Evolutionary conservation across 2,329 filamentous ascomycete species (phyloP).

Genomic region (Aspergillus transmontanensis): DNA sequence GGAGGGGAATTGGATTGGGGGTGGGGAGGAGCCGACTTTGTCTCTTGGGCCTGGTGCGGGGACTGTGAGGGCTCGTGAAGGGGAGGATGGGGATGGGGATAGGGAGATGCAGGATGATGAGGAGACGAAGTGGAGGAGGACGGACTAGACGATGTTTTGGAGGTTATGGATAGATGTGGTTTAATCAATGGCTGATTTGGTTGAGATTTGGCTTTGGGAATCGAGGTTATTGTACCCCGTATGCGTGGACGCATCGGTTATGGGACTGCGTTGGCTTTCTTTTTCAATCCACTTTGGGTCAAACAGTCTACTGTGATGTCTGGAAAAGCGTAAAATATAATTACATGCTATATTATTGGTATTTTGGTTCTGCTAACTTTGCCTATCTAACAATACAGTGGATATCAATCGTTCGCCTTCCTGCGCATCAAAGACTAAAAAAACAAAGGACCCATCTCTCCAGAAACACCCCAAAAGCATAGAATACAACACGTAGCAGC

Average conservation of each 20-base stretch:
- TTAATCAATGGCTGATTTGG: not conserved
- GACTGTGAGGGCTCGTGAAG: conserved; percentile 63
- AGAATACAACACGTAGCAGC: not conserved
- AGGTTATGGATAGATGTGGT: not conserved
- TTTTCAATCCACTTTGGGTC: too few relatives aligned
- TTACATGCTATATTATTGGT: not conserved
- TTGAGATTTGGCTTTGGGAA: not conserved
- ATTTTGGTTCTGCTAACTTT: conserved; percentile 18
- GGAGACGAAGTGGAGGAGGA: conserved; percentile 58
- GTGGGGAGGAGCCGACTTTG: conserved; percentile 44
- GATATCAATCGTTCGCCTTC: conserved; percentile 17
- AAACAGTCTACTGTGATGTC: not conserved
- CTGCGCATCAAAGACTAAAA: not conserved
- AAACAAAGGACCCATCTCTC: conserved; percentile 1
- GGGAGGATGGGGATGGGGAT: conserved; percentile 52
- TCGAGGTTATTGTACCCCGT: too few relatives aligned
- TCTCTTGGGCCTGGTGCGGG: conserved; percentile 62
- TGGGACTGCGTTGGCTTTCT: not conserved
- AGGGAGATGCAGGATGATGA: conserved; percentile 40
- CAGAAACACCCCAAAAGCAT: not conserved
- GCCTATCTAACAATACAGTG: conserved; percentile 20
- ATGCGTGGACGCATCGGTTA: not conserved
- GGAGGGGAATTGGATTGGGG: conserved; percentile 74
- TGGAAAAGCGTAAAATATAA: not conserved
- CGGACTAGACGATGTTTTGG: conserved; percentile 35